Base-by-base conservation (phyloP, 495 filamentous ascomycete species). In the Talaromyces nanjingensis region DNA sequence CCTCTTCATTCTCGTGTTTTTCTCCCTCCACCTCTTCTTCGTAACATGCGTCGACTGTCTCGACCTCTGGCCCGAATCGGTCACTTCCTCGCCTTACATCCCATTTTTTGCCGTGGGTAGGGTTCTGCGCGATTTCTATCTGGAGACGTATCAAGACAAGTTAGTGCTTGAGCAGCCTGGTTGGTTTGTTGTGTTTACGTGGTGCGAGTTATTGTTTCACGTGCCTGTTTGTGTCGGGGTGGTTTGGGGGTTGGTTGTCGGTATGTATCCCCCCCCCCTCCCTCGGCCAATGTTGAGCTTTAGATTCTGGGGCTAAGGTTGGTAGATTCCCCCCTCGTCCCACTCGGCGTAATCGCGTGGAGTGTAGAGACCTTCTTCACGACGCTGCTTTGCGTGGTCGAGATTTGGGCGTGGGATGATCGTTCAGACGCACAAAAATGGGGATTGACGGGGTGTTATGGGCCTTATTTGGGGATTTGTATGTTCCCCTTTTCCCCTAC, bases 381-480 rank as follows among this genome's bases (percentile, higher is more conserved):
- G 0, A 91, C 92, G 0, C 65, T 83, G 4, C 83, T 86, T 4
- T 96, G 91, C 74, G 82, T 90, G 31, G 76, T 79, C 9, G 84
- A 86, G 52, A 80, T 83, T 52, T 77, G 75, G 80, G 77, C 70
- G 60, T 86, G 84, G 79, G 76, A 80, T 64, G 85, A 86, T 65
- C 74, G 87, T 16, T 78, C 84, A n/a, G 66, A 73, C 0, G 70
- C 66, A 4, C 74, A 86, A 65, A 88, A 86, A 66, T 67, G 81
- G 62, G 85, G 85, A 65, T 68, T 87, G 61, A 83, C 80, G 1
- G 80, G 80, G 65, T 71, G 91, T 12, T 93, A 92, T 71, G 85
- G 81, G 14, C 88, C 88, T 5, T 96, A 91, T 80, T 72, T 91
- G 34, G 79, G 83, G 27, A 69, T 93, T 37, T 87, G 91, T 92